Conservation (phyloP, 352 stramenopile species). For the Salisapilia sapeloensis region DNA sequence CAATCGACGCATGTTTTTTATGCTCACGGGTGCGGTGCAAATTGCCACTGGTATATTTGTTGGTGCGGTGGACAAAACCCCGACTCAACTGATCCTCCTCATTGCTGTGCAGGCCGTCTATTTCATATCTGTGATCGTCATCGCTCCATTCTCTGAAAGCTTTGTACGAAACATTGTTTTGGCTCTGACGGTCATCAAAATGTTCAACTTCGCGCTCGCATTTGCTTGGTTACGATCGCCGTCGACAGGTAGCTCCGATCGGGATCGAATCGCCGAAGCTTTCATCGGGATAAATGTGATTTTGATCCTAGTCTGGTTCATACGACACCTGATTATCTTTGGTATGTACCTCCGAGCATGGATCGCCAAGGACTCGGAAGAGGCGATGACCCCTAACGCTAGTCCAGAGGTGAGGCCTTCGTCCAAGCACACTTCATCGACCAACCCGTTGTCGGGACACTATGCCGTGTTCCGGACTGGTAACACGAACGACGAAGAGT, state of each 20-base stretch:
- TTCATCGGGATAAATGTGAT: conserved; percentile 11
- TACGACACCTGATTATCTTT: conserved; percentile 9
- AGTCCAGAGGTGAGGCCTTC: no score
- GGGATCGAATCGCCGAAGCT: conserved; percentile 7
- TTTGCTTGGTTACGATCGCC: conserved; percentile 21
- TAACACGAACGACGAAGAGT: conserved; percentile 17
- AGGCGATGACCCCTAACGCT: no score
- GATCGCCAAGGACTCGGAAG: no score
- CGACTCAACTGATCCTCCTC: conserved; percentile 11
- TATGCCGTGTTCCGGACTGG: no score
- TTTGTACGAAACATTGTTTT: conserved; percentile 3
- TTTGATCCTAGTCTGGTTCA: conserved; percentile 14
- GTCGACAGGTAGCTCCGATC: conserved; percentile 7
- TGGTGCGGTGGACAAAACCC: conserved; percentile 10
- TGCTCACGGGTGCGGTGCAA: conserved; percentile 10
- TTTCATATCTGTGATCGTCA: conserved; percentile 9
- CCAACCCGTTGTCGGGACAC: no score
- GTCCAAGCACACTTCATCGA: no score
- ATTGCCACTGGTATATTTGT: conserved; percentile 13
- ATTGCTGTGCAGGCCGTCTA: conserved; percentile 15
- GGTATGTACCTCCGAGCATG: no score
- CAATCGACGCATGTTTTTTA: conserved; percentile 18
- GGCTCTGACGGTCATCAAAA: conserved; percentile 5
- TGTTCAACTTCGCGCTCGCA: conserved; percentile 12
- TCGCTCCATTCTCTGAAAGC: conserved; percentile 12